Conservation (phyloP, 495 filamentous ascomycete genomes). For the Xylaria intraflava region DNA sequence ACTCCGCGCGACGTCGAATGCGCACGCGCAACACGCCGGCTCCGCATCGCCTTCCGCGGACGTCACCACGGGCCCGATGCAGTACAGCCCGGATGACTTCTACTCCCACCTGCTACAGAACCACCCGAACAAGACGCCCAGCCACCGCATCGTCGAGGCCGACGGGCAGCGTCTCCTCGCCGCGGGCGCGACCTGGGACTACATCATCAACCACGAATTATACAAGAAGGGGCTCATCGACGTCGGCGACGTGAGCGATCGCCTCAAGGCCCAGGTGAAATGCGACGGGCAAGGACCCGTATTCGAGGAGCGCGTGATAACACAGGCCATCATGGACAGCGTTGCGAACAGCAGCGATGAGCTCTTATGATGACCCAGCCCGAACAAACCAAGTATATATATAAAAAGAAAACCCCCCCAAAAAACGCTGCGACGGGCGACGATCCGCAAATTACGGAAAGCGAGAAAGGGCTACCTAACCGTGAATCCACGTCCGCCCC, state of each 20-base stretch:
- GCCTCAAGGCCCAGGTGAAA: slow-evolving; percentile 66
- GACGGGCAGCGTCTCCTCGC: slow-evolving; percentile 73
- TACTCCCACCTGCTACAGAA: slow-evolving; percentile 48
- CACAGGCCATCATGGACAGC: slow-evolving; percentile 71
- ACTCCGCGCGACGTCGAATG: slow-evolving; percentile 65
- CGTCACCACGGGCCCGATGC: slow-evolving; percentile 59
- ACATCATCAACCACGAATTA: slow-evolving; percentile 76
- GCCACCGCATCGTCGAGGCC: slow-evolving; percentile 64
- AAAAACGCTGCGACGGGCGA: neutral
- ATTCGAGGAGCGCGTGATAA: slow-evolving; percentile 71
- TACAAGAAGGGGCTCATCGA: slow-evolving; percentile 80
- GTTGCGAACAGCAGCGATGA: slow-evolving; percentile 67
- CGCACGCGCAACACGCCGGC: slow-evolving; percentile 21
- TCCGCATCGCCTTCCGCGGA: slow-evolving; percentile 18
- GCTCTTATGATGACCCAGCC: slow-evolving; percentile 47
- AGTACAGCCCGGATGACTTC: slow-evolving; percentile 68
- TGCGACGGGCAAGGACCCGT: slow-evolving; percentile 90
- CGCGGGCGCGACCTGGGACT: slow-evolving; percentile 80
- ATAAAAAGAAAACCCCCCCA: neutral
- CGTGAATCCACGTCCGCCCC: too few species aligned
- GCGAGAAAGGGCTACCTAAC: neutral
- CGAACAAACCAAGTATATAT: neutral
- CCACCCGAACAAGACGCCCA: slow-evolving; percentile 52
- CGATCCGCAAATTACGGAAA: neutral
- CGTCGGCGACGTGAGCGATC: slow-evolving; percentile 67